phyloP scores from a whole-genome alignment of 257 asterid genomes.

The Solanum bukasovii region DNA sequence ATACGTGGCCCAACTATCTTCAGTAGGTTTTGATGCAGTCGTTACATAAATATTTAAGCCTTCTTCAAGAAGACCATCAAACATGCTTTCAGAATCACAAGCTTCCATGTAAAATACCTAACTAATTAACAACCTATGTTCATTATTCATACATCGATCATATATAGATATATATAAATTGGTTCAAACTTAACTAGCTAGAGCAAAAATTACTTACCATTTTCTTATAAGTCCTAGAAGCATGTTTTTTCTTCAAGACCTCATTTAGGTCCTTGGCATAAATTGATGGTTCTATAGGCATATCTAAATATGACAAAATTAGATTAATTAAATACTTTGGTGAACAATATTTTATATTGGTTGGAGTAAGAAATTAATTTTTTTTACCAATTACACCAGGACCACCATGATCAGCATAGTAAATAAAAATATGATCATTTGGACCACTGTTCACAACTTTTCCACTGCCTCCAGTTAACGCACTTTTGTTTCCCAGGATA shows the following conservation, averaged over 20 bases:
- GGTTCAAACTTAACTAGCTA: background rate
- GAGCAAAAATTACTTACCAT: slow-evolving; percentile 32
- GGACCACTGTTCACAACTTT: slow-evolving; percentile 85
- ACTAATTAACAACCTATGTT: background rate
- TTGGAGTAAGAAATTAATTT: background rate
- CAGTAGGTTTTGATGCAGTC: slow-evolving; percentile 83
- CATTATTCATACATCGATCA: background rate
- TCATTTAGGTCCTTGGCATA: slow-evolving; percentile 56
- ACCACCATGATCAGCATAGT: slow-evolving; percentile 81
- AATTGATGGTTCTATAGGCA: slow-evolving; percentile 48
- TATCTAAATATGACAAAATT: slow-evolving; percentile 31
- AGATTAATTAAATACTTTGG: background rate
- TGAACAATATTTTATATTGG: background rate
- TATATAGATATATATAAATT: too few relatives aligned
- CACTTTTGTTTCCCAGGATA: slow-evolving; percentile 63
- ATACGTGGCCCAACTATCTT: slow-evolving; percentile 86
- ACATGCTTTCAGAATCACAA: slow-evolving; percentile 86
- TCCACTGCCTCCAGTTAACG: slow-evolving; percentile 72
- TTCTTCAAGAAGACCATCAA: slow-evolving; percentile 75
- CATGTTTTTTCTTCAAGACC: slow-evolving; percentile 57
- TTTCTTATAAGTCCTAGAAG: slow-evolving; percentile 61
- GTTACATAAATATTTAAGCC: slow-evolving; percentile 70
- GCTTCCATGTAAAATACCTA: slow-evolving; percentile 91
- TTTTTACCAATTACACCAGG: slow-evolving; percentile 69
- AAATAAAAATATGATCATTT: slow-evolving; percentile 71